phyloP scores from a whole-genome alignment of 202 grass and related monocot species.

The Setaria italica region DNA sequence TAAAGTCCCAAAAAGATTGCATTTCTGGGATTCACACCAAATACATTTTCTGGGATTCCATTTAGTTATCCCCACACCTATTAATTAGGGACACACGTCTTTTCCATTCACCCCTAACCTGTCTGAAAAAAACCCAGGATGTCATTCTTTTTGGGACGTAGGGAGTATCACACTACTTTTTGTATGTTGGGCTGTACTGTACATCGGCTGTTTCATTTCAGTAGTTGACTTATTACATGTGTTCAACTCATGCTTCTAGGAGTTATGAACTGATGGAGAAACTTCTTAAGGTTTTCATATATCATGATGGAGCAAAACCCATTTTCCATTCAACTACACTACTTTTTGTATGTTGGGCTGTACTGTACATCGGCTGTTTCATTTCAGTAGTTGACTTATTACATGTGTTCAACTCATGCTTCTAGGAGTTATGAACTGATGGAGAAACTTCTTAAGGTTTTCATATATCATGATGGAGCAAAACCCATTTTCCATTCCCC shows the following conservation, averaged over 20 bases:
- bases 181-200: neutral
- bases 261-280: conserved; percentile 95
- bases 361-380: neutral
- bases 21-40: too few species aligned
- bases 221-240: conserved; percentile 33
- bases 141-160: too few species aligned
- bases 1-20: too few species aligned
- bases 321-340: conserved; percentile 64
- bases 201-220: conserved; percentile 1
- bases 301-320: conserved; percentile 79
- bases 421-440: conserved; percentile 97
- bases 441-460: conserved; percentile 85
- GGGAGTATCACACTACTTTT: neutral
- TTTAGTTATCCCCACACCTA: too few species aligned
- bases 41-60: too few species aligned
- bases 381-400: conserved; percentile 30
- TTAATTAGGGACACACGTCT: too few species aligned
- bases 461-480: conserved; percentile 82
- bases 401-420: conserved; percentile 31
- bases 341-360: conserved; percentile 11
- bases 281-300: conserved; percentile 88
- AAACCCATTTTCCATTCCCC: conserved; percentile 90
- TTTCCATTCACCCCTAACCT: too few species aligned
- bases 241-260: conserved; percentile 55
- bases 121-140: too few species aligned